These are phyloP conservation scores for Melocanna baccifera DNA, from an alignment of 176 grass and related monocot genomes.

Conservation along the genomic window DNA sequence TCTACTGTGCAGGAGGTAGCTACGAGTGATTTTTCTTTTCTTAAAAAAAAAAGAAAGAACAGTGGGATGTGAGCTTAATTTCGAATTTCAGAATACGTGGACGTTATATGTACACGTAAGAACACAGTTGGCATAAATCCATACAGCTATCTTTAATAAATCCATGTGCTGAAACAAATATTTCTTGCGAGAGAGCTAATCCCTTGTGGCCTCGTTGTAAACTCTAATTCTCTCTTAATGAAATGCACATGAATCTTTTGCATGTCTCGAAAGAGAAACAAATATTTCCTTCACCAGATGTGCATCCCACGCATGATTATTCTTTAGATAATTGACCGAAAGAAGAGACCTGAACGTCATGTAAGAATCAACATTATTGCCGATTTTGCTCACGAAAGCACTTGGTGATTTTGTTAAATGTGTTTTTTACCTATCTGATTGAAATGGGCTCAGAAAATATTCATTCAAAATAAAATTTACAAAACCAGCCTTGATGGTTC, in stretches of 20 bases:
- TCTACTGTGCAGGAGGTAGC: not conserved
- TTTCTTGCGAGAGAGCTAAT: too few relatives aligned
- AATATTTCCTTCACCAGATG: not conserved
- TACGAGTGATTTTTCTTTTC: not conserved
- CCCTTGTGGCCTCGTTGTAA: too few relatives aligned
- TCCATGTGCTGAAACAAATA: not conserved
- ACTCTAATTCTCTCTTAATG: too few relatives aligned
- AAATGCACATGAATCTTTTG: too few relatives aligned
- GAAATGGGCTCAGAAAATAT: not conserved
- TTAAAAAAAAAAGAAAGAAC: not conserved
- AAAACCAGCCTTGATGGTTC: not conserved
- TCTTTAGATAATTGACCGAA: not conserved
- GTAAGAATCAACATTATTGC: not conserved
- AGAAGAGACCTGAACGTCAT: not conserved
- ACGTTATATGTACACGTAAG: not conserved
- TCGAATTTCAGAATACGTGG: not conserved
- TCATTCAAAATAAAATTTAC: not conserved
- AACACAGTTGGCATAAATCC: not conserved
- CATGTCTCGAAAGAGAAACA: too few relatives aligned
- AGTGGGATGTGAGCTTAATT: not conserved
- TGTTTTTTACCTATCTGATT: not conserved
- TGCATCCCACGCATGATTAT: not conserved
- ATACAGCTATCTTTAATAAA: not conserved
- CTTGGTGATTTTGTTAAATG: not conserved
- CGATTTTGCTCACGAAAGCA: not conserved